These are phyloP conservation scores for Xylona heveae DNA, from an alignment of 495 filamentous ascomycete species.

Conservation along the genomic window DNA sequence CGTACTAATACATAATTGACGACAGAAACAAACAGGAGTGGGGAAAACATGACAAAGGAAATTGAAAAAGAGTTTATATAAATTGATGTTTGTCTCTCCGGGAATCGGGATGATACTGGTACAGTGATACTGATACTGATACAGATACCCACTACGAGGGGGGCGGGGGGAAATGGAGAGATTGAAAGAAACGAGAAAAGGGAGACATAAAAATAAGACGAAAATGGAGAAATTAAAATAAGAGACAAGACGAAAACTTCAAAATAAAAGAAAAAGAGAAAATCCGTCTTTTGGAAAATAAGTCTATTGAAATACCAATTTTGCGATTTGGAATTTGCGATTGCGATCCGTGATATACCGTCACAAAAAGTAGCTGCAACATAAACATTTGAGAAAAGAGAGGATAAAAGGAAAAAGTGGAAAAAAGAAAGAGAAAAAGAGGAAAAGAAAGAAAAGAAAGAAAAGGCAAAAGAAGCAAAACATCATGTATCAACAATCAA, in stretches of 20 bases:
- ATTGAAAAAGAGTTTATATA: no score
- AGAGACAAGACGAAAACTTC: slow-evolving; percentile 10
- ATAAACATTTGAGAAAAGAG: slow-evolving; percentile 6
- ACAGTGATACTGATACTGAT: slow-evolving; percentile 5
- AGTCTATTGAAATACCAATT: slow-evolving; percentile 4
- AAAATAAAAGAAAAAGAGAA: slow-evolving; percentile 11
- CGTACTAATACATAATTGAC: no score
- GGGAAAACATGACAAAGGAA: no score
- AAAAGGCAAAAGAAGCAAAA: no score
- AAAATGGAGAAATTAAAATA: slow-evolving; percentile 6
- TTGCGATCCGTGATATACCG: slow-evolving; percentile 11
- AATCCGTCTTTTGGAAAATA: slow-evolving; percentile 3
- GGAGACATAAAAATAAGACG: slow-evolving; percentile 15
- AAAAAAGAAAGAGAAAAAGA: slow-evolving; percentile 9
- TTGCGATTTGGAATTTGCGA: slow-evolving; percentile 5
- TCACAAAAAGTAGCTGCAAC: slow-evolving; percentile 11
- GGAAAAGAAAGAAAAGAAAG: no score
- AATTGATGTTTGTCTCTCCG: slow-evolving; percentile 8
- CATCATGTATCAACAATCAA: no score
- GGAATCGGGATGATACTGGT: slow-evolving; percentile 13
- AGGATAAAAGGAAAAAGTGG: slow-evolving; percentile 10
- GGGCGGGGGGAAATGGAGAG: slow-evolving; percentile 7
- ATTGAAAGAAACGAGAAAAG: slow-evolving; percentile 18
- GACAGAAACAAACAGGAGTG: no score
- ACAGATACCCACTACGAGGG: no score